Base-by-base conservation (phyloP, 371 early-diverging fungal species). In the Dinochytrium kinnereticum region DNA sequence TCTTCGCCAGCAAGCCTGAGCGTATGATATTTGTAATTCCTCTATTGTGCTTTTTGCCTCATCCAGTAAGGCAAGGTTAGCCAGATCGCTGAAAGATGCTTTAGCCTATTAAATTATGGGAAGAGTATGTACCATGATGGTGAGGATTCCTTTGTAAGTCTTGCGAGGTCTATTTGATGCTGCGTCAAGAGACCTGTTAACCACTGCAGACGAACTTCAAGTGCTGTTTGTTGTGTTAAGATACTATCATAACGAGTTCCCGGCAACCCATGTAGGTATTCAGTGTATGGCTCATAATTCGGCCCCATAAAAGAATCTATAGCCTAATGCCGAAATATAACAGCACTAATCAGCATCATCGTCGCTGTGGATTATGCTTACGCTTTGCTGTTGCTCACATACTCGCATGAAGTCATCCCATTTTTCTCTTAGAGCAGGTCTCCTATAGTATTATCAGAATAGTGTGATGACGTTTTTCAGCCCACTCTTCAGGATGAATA, bases 231-330 rank as follows among this genome's bases (percentile, higher is more conserved):
- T 7, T 65, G 36, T 17, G 49, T 57, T 10, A 55, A 36, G 28
- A 64, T 61, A n/a, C 70, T 69, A 19, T 57, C 59, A 59, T 39
- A 49, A 33, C 49, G n/a, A 57, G 37, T 26, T 19, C 7, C 49
- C 5, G 24, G 38, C n/a, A n/a, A n/a, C n/a, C n/a, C 19, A 64
- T 64, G 1, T 7, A 81, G 72, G 55, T 71, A 81, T 7, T 70
- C 38, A 1, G 73, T 33, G 64, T 76, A 81, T 19, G 81, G 81
- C 26, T 76, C 64, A 51, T 70, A 77, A 5, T 68, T 65, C 10
- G 59, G 53, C 0, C 81, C 81, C 78, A 81, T 75, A 57, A 72
- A 78, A 15, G 64, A 61, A 24, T 70, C 73, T 17, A 78, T 0
- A 7, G 34, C 34, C 75, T 78, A 49, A 5, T 21, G n/a, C n/a